phyloP scores from a whole-genome alignment of 1,139 yeast species.

The Arxiozyma bovina region DNA sequence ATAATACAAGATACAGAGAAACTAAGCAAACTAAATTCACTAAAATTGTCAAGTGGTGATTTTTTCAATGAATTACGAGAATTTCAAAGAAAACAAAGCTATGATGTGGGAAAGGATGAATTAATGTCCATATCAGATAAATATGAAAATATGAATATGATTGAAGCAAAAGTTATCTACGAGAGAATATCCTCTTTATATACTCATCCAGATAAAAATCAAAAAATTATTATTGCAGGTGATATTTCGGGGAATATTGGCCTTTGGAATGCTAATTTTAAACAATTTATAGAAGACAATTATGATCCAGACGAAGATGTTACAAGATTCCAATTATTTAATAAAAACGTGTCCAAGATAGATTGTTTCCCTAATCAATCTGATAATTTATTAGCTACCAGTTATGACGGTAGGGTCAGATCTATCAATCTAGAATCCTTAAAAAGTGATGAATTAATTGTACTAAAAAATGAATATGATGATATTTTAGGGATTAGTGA shows the following conservation, averaged over 20 bases:
- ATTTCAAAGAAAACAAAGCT: constrained; percentile 29
- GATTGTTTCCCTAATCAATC: constrained; percentile 44
- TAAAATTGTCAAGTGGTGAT: constrained; percentile 63
- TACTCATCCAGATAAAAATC: constrained; percentile 64
- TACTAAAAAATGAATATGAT: constrained; percentile 45
- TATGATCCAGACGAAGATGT: constrained; percentile 50
- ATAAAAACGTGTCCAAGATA: constrained; percentile 61
- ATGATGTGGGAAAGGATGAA: constrained; percentile 33
- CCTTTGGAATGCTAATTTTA: constrained; percentile 67
- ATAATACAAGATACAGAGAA: constrained; percentile 34
- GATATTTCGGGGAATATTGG: constrained; percentile 81
- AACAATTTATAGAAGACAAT: constrained; percentile 25
- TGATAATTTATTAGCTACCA: constrained; percentile 53
- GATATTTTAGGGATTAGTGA: constrained; percentile 46
- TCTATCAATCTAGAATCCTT: constrained; percentile 56
- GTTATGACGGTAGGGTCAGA: constrained; percentile 84
- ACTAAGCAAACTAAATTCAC: constrained; percentile 27
- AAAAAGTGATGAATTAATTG: constrained; percentile 48
- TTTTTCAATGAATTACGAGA: constrained; percentile 47
- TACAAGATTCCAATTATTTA: constrained; percentile 62
- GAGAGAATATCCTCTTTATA: constrained; percentile 65
- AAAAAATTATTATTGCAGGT: constrained; percentile 69
- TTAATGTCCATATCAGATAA: constrained; percentile 39
- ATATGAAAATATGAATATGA: constrained; percentile 38
- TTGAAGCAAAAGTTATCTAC: constrained; percentile 58